Percentiles rank a stretch among this genome's conserved stretches.
Evolutionary conservation across 208 protist genomes (phyloP).

Genomic region (Leishmania amazonensis): DNA sequence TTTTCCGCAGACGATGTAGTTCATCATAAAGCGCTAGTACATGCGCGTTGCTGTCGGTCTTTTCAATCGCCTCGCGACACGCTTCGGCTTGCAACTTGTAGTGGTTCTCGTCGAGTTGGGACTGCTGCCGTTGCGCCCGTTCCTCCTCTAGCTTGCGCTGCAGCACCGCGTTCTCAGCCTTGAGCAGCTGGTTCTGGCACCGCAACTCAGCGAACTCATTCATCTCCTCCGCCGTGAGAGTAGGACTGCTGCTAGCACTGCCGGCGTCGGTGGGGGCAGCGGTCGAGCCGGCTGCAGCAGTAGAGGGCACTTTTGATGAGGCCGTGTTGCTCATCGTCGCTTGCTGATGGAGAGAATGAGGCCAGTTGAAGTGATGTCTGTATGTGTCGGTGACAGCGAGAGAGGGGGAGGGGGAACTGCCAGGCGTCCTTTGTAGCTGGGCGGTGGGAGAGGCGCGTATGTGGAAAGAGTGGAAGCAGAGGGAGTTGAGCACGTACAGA

Average conservation of each 20-base stretch:
- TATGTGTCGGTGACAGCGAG: neutral
- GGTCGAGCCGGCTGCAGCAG: neutral
- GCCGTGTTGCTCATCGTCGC: neutral
- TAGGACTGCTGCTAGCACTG: conserved; percentile 9
- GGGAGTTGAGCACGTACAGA: neutral
- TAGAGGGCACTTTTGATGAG: neutral
- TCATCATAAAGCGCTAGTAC: conserved; percentile 62
- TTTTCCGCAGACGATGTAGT: conserved; percentile 51
- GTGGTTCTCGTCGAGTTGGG: conserved; percentile 35
- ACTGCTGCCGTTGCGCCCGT: conserved; percentile 31
- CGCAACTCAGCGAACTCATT: conserved; percentile 38
- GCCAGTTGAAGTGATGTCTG: neutral
- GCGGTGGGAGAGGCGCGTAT: neutral
- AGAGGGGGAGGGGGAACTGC: neutral
- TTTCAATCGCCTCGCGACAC: conserved; percentile 35
- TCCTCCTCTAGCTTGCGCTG: conserved; percentile 42
- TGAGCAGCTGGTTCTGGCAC: conserved; percentile 40
- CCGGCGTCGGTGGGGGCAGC: neutral
- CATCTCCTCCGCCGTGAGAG: conserved; percentile 29
- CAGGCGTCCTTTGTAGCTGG: neutral
- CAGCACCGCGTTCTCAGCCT: conserved; percentile 53
- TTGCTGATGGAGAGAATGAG: neutral
- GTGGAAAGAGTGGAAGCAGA: neutral
- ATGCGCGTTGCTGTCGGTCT: conserved; percentile 33
- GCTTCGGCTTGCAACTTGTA: conserved; percentile 26